Base-by-base conservation (phyloP, 1,284 basidiomycete species). In the Ustilago hordei region DNA sequence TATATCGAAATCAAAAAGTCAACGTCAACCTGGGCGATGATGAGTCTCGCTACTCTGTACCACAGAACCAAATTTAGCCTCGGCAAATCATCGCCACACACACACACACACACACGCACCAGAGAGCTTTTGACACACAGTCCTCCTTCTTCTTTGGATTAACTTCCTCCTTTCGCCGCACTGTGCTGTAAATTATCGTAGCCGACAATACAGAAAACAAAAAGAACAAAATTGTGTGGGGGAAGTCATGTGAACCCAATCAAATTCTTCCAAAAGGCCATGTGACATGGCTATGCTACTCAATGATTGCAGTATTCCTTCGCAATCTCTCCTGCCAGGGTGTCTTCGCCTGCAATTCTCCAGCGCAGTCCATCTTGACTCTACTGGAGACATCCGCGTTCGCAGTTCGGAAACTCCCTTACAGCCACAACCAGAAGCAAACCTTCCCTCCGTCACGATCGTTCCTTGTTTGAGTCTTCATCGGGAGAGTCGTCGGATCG, bases 231-330 rank as follows among this genome's bases (percentile, higher is more conserved):
- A 32, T 12, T 35, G 12, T 55, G 53, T 38, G 34, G 35, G 53
- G 31, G 23, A 38, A 55, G 35, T 19, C 23, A 28, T 28, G 23
- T 28, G 45, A 48, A 9, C 9, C 1, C 7, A 13, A 5, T 50
- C 28, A 4, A 50, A 50, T 38, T 8, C 53, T 38, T 35, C 53
- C 53, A 35, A 55, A 38, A 55, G 53, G 53, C 34, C 53, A 55
- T 57, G 38, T 57, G 55, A 43, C 55, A 32, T 2, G 15, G 31
- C 31, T 13, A 28, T 28, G 17, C 41, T 17, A 28, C 23, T 28
- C 23, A 3, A 28, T 28, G 23, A 28, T 28, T 28, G 23, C 23
- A 28, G 23, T 28, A 31, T 15, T 45, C 23, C 13, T 43, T 28
- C 38, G 19, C 7, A 36, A 6, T 56, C 36, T 41, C 28, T 36